These are phyloP conservation scores for Botrytis fabae DNA, from an alignment of 2,329 filamentous ascomycete genomes.

Conservation along the genomic window DNA sequence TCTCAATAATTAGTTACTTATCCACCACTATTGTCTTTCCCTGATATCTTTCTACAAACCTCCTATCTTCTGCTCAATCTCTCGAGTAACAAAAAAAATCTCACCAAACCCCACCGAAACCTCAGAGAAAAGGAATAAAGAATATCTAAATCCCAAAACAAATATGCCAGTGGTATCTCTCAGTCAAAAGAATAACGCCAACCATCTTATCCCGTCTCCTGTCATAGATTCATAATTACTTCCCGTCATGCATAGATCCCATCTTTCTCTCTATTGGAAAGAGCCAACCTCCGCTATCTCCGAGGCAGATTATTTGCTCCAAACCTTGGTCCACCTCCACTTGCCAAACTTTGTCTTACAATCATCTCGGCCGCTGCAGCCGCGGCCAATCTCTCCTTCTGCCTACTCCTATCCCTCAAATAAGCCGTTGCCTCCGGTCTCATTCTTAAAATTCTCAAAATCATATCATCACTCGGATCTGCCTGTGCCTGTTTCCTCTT, in stretches of 20 bases:
- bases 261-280: not conserved
- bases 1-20: not conserved
- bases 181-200: constrained; percentile 14
- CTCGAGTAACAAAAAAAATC: not conserved
- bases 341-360: constrained; percentile 83
- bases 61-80: not conserved
- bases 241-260: not conserved
- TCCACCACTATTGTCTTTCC: not conserved
- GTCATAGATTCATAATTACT: constrained; percentile 13
- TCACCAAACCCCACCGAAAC: not conserved
- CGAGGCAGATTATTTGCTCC: constrained; percentile 41
- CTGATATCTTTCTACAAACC: not conserved
- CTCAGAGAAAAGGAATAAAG: not conserved
- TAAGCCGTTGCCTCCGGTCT: constrained; percentile 85
- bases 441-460: constrained; percentile 92
- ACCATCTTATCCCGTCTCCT: constrained; percentile 3
- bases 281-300: constrained; percentile 29
- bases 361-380: constrained; percentile 91
- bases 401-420: constrained; percentile 83
- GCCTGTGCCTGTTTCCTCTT: constrained; percentile 94
- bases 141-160: constrained; percentile 2
- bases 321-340: constrained; percentile 46
- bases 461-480: constrained; percentile 97
- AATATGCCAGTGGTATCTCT: constrained; percentile 19
- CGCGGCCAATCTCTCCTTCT: constrained; percentile 90